Conservation (phyloP, 2,329 filamentous ascomycete species). For the Xylaria digitata region DNA sequence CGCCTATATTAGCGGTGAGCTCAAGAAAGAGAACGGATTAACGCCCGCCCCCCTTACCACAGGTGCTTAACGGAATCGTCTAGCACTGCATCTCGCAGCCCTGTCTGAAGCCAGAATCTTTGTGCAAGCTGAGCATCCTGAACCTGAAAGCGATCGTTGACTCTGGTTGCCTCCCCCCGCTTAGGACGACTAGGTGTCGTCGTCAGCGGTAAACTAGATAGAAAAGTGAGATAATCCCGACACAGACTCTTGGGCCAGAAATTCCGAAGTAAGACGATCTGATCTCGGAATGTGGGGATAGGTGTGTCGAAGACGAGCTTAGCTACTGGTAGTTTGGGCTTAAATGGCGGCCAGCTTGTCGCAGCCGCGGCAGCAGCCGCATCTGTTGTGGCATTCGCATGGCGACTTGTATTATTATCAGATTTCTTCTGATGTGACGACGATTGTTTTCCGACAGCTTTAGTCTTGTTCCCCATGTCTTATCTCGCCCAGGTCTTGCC, state of each 20-base stretch:
- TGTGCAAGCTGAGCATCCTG: slow-evolving; percentile 80
- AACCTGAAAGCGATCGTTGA: slow-evolving; percentile 91
- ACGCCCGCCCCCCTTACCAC: slow-evolving; percentile 54
- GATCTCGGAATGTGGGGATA: slow-evolving; percentile 57
- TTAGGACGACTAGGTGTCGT: slow-evolving; percentile 85
- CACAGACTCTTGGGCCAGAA: slow-evolving; percentile 82
- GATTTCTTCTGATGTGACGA: slow-evolving; percentile 23
- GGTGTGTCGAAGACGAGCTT: slow-evolving; percentile 71
- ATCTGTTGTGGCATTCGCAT: slow-evolving; percentile 29
- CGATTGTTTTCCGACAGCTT: slow-evolving; percentile 14
- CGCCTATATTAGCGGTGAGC: slow-evolving; percentile 15
- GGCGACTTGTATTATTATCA: slow-evolving; percentile 37
- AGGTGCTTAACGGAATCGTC: slow-evolving; percentile 54
- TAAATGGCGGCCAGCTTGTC: slow-evolving; percentile 76
- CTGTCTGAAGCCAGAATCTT: slow-evolving; percentile 80
- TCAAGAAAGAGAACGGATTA: slow-evolving; percentile 1
- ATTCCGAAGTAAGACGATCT: slow-evolving; percentile 78
- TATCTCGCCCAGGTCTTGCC: background rate
- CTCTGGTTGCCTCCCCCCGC: slow-evolving; percentile 81
- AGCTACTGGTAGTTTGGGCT: slow-evolving; percentile 73
- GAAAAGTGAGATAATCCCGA: slow-evolving; percentile 79
- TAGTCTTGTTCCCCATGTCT: slow-evolving; percentile 32
- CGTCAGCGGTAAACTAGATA: slow-evolving; percentile 72
- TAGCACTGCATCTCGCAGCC: slow-evolving; percentile 71
- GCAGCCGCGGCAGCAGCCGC: slow-evolving; percentile 50